Evolutionary conservation across 139 green algal genomes (phyloP), one percentile per base, ranked within the genome.

Genomic region (Diplosphaera chodatii): DNA sequence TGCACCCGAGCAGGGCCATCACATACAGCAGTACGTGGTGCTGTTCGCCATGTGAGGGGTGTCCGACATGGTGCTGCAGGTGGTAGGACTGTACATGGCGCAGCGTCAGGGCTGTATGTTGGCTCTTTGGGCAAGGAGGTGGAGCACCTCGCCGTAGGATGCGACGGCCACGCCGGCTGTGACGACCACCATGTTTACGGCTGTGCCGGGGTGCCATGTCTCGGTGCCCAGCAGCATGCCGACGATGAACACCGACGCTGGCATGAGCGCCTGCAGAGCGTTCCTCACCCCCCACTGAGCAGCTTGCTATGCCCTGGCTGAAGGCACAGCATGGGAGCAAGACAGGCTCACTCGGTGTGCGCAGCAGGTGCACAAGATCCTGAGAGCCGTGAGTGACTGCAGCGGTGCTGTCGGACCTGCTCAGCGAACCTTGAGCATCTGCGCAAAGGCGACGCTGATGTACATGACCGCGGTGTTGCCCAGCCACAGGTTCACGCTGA

Each of bases 401-500:
- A 10, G 22, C 27, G 41, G 40, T 63, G 40, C 75, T 78, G 22
- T 79, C 74, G 18, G 77, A 69, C 23, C 79, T 10, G 87, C 84
- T 81, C 88, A 91, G 18, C 88, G 72, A 15, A 85, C 90, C 80
- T 99, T 99, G 41, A 94, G 87, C 95, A 99, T 99, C 75, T 99
- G 95, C 41, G 98, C 97, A 84, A 98, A 98, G 18, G 94, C 95
- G 0, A 98, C 93, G 5, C 81, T 92, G 32, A 99, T 85, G 81
- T 99, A 97, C 2, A 99, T 81, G 89, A 99, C 99, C 1, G 95
- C 83, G 0, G 90, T 92, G 82, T 99, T 99, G 70, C 83, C 90
- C 27, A 98, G 86, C 95, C 95, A 99, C 27, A 99, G 82, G 63
- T 82, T 94, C 29, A 85, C 76, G 21, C 95, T 91, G 80, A 97